These are phyloP conservation scores for Diaporthe sp. DNA, from an alignment of 2,329 filamentous ascomycete genomes.

Conservation along the genomic window DNA sequence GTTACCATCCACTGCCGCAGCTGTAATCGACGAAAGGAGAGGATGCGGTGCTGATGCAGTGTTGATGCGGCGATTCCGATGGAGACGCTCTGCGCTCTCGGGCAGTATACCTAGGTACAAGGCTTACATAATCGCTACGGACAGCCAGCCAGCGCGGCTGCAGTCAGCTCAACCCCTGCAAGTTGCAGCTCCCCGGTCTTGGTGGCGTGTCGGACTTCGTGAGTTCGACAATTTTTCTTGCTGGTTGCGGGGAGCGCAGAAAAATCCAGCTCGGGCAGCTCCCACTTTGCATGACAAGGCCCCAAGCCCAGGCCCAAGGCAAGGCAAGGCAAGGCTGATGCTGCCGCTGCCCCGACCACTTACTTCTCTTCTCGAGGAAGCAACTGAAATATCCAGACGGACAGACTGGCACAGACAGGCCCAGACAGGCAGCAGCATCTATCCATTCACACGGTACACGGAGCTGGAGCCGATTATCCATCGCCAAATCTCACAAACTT, in stretches of 20 bases:
- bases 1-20: background rate
- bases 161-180: slow-evolving; percentile 23
- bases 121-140: background rate
- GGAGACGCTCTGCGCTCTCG: background rate
- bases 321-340: slow-evolving; percentile 30
- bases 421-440: background rate
- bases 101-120: background rate
- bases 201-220: slow-evolving; percentile 32
- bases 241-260: slow-evolving; percentile 34
- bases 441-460: background rate
- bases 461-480: slow-evolving; percentile 6
- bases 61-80: background rate
- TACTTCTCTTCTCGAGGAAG: slow-evolving; percentile 14
- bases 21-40: background rate
- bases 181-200: slow-evolving; percentile 28
- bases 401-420: background rate
- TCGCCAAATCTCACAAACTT: background rate
- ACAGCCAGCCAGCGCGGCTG: background rate
- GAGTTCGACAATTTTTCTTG: slow-evolving; percentile 35
- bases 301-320: slow-evolving; percentile 16
- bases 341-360: background rate
- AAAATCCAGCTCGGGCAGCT: slow-evolving; percentile 34
- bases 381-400: slow-evolving; percentile 6
- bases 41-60: background rate
- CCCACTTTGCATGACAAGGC: slow-evolving; percentile 30